Conservation (phyloP, 2,329 filamentous ascomycete species). For the Paramyrothecium roridum region DNA sequence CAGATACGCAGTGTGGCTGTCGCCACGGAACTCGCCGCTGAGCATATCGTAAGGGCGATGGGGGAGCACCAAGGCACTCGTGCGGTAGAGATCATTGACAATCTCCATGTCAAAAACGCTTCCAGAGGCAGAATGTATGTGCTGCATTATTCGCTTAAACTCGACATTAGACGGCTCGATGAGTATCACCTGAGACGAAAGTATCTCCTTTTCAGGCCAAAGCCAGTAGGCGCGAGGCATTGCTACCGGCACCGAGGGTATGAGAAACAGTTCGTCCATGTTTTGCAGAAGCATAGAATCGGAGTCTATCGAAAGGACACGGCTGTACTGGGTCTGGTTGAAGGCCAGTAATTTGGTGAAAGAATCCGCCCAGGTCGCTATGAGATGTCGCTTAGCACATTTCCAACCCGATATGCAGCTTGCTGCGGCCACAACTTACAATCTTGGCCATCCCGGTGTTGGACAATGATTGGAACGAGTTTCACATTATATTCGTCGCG, state of each 20-base stretch:
- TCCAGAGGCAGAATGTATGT: conserved; percentile 16
- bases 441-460: conserved; percentile 28
- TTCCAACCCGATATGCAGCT: background rate
- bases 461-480: conserved; percentile 33
- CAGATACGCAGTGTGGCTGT: conserved; percentile 43
- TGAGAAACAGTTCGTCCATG: conserved; percentile 70
- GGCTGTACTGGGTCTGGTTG: conserved; percentile 58
- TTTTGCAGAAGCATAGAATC: conserved; percentile 60
- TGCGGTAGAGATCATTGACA: conserved; percentile 58
- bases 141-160: conserved; percentile 32
- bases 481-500: conserved; percentile 39
- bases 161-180: conserved; percentile 54
- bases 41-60: conserved; percentile 61
- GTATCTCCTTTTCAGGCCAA: conserved; percentile 44
- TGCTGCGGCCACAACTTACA: conserved; percentile 19
- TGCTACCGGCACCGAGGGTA: conserved; percentile 58
- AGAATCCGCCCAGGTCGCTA: conserved; percentile 58
- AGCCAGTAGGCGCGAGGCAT: conserved; percentile 74
- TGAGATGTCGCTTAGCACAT: background rate
- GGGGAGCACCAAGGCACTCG: conserved; percentile 58
- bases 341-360: conserved; percentile 69
- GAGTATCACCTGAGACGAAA: conserved; percentile 58
- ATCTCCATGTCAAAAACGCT: conserved; percentile 64
- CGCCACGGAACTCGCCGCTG: conserved; percentile 57
- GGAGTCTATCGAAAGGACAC: conserved; percentile 52